Percentiles rank a stretch among this genome's conserved stretches.
These are phyloP conservation scores for Rubroshorea leprosula DNA, from an alignment of 345 rosid genomes.

Conservation along the genomic window DNA sequence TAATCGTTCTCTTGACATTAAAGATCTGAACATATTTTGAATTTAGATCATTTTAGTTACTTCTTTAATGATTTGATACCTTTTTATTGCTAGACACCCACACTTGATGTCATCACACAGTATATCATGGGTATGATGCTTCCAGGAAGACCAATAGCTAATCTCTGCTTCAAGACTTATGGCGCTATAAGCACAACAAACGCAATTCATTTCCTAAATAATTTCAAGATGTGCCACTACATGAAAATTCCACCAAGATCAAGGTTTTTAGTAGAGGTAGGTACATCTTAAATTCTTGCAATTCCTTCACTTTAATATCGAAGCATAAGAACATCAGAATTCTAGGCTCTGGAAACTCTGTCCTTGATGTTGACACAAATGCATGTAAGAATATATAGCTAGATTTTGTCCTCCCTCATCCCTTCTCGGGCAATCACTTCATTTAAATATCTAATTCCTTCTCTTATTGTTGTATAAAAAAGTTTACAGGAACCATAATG, in stretches of 20 bases:
- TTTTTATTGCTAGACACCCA: constrained; percentile 34
- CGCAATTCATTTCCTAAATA: constrained; percentile 47
- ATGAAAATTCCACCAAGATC: constrained; percentile 57
- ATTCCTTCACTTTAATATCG: too few species aligned
- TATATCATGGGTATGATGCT: constrained; percentile 50
- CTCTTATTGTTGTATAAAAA: neutral
- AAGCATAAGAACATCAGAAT: too few species aligned
- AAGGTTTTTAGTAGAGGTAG: constrained; percentile 47
- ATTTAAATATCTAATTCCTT: constrained; percentile 3
- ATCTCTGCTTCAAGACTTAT: constrained; percentile 50
- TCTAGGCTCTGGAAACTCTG: too few species aligned
- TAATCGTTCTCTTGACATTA: too few species aligned
- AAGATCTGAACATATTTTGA: too few species aligned
- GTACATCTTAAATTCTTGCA: too few species aligned
- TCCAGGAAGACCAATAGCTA: constrained; percentile 59
- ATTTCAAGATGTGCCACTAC: constrained; percentile 59
- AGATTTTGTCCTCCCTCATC: too few species aligned
- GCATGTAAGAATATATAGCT: neutral
- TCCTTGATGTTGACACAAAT: too few species aligned
- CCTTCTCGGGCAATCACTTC: neutral
- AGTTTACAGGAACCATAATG: constrained; percentile 42
- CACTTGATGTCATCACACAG: constrained; percentile 52
- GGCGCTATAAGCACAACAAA: constrained; percentile 53
- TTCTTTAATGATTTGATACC: neutral
- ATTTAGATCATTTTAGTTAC: too few species aligned